Percentiles rank a stretch among this genome's conserved stretches.
Evolutionary conservation across 2,329 filamentous ascomycete genomes (phyloP).

Genomic region (Aspergillus aculeatus): DNA sequence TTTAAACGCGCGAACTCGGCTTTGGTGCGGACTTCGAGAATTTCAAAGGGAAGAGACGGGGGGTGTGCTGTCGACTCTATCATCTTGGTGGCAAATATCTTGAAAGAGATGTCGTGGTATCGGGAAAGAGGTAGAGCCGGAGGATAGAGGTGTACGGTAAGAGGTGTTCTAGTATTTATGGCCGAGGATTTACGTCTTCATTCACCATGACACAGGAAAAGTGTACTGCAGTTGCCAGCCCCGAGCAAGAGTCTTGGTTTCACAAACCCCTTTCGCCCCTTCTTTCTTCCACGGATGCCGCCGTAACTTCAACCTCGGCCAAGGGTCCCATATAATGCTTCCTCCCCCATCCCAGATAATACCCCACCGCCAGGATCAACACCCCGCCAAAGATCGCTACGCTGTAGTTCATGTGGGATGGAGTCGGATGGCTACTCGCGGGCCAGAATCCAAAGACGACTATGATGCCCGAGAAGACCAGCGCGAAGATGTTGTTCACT

Average conservation of each 20-base stretch:
- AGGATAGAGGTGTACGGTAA: not conserved
- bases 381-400: constrained; percentile 41
- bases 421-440: constrained; percentile 22
- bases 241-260: not conserved
- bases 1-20: constrained; percentile 15
- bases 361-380: constrained; percentile 39
- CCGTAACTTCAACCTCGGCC: constrained; percentile 15
- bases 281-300: not conserved
- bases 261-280: not conserved
- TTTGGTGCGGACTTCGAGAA: constrained; percentile 12
- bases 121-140: no score
- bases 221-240: no score
- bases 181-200: no score
- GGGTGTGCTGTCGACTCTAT: no score
- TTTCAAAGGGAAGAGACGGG: constrained; percentile 5
- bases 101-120: not conserved
- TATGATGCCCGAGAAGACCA: constrained; percentile 44
- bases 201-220: no score
- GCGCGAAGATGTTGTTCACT: constrained; percentile 43
- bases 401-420: constrained; percentile 50
- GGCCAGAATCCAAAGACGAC: constrained; percentile 53
- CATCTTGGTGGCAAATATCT: not conserved
- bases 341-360: constrained; percentile 36
- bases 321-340: constrained; percentile 33
- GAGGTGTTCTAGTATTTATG: no score